Evolutionary conservation across 805 yeast species (phyloP).

Genomic region (Starmerella gropengiesseri): DNA sequence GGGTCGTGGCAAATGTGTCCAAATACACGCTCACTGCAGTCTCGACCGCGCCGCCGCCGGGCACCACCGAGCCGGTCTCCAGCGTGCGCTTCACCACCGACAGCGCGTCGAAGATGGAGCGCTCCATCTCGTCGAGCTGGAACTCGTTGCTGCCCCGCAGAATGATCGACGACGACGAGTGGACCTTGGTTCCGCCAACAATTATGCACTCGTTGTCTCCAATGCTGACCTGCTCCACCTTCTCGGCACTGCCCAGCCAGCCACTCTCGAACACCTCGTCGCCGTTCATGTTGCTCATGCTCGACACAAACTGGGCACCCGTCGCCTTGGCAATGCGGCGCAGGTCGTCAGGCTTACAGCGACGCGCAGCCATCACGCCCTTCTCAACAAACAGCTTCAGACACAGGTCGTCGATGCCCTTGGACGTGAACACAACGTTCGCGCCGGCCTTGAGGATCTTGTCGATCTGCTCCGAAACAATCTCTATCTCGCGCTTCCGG

Average conservation of each 20-base stretch:
- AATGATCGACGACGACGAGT: constrained; percentile 81
- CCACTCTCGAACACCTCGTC: constrained; percentile 83
- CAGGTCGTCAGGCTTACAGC: constrained; percentile 93
- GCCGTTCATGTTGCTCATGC: constrained; percentile 89
- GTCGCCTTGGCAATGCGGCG: constrained; percentile 96
- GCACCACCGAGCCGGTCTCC: constrained; percentile 88
- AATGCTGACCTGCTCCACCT: constrained; percentile 78
- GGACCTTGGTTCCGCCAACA: constrained; percentile 80
- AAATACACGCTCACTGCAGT: constrained; percentile 87
- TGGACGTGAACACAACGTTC: constrained; percentile 82
- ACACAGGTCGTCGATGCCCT: constrained; percentile 90
- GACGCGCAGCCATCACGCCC: constrained; percentile 88
- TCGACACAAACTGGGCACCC: constrained; percentile 82
- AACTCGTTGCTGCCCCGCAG: constrained; percentile 91
- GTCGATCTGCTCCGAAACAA: constrained; percentile 68
- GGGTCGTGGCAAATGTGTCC: constrained; percentile 95
- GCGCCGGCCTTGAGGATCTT: constrained; percentile 83
- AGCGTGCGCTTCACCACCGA: constrained; percentile 91
- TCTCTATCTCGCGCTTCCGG: constrained; percentile 78
- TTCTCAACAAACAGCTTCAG: constrained; percentile 84
- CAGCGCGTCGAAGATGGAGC: constrained; percentile 89
- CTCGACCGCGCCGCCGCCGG: constrained; percentile 99
- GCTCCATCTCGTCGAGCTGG: constrained; percentile 95
- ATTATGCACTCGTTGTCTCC: constrained; percentile 96
- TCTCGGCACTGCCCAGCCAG: constrained; percentile 80